phyloP scores from a whole-genome alignment of 371 early-diverging fungal genomes.

The Mortierella sp. region DNA sequence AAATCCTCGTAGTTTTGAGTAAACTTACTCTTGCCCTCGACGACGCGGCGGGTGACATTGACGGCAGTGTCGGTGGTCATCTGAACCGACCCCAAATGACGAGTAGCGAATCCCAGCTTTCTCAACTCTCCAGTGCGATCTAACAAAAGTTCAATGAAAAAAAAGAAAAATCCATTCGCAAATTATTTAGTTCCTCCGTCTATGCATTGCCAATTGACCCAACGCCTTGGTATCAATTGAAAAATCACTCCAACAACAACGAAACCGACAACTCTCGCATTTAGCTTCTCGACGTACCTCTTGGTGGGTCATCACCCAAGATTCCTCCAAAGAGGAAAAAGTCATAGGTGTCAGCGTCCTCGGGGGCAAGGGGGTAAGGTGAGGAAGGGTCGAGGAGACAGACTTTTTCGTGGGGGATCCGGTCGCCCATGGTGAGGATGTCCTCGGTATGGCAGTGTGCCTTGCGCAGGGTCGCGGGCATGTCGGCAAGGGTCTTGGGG shows the following conservation, averaged over 20 bases:
- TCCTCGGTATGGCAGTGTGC: constrained; percentile 73
- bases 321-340: constrained; percentile 89
- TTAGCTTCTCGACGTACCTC: constrained; percentile 64
- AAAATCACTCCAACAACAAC: not conserved
- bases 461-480: constrained; percentile 67
- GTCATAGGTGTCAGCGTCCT: constrained; percentile 77
- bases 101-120: constrained; percentile 80
- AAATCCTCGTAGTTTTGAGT: no score
- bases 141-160: constrained; percentile 30
- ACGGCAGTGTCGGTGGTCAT: constrained; percentile 83
- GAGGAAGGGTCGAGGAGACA: constrained; percentile 83
- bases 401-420: constrained; percentile 69
- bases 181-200: not conserved
- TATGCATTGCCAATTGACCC: not conserved
- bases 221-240: not conserved
- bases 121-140: constrained; percentile 85
- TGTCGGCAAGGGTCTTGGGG: constrained; percentile 62
- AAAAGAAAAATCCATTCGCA: not conserved
- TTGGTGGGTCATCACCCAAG: constrained; percentile 77
- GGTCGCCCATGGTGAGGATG: constrained; percentile 68
- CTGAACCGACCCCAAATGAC: constrained; percentile 82
- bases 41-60: constrained; percentile 71
- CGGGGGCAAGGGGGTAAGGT: constrained; percentile 69
- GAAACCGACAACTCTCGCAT: no score
- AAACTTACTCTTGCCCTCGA: constrained; percentile 70